A percentile compares a stretch with the other conserved stretches of the same genome.
These are phyloP conservation scores for Phytopythium delawarense DNA, from an alignment of 352 stramenopile genomes.

Conservation along the genomic window DNA sequence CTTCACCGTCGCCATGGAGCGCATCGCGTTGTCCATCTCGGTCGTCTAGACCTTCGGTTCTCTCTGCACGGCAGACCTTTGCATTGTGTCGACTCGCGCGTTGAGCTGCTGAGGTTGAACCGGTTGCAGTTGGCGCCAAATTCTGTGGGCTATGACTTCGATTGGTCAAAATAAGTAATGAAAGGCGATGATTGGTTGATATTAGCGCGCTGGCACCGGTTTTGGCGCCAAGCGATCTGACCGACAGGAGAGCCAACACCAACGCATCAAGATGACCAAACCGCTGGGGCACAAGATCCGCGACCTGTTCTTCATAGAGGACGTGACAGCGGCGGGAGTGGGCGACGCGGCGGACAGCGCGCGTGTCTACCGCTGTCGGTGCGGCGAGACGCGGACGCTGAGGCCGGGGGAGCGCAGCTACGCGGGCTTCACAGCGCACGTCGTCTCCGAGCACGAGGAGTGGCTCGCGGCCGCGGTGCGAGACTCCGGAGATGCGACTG, in stretches of 20 bases:
- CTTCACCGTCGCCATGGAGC: conserved; percentile 77
- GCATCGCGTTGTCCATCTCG: conserved; percentile 42
- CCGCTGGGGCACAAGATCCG: conserved; percentile 41
- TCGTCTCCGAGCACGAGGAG: conserved; percentile 57
- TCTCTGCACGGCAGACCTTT: no score
- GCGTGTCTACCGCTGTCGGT: conserved; percentile 51
- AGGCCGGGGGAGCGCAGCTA: conserved; percentile 41
- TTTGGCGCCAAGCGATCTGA: background rate
- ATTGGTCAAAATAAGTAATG: background rate
- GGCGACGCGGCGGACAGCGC: conserved; percentile 1
- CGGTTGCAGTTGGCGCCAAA: background rate
- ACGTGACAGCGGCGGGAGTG: conserved; percentile 4
- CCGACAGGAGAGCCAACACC: background rate
- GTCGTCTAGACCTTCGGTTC: conserved; percentile 17
- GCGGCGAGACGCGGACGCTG: conserved; percentile 52
- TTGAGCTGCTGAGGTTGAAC: background rate
- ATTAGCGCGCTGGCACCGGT: background rate
- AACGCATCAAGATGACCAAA: conserved; percentile 8
- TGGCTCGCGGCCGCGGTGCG: conserved; percentile 33
- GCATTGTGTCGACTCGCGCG: background rate
- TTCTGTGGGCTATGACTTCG: background rate
- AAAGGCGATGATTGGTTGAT: background rate
- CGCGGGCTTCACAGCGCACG: conserved; percentile 64
- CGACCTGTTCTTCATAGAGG: conserved; percentile 44
- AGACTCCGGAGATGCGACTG: conserved; percentile 1